Evolutionary conservation across 2,329 filamentous ascomycete genomes (phyloP).

Genomic region (Chalaropsis ovoidea): DNA sequence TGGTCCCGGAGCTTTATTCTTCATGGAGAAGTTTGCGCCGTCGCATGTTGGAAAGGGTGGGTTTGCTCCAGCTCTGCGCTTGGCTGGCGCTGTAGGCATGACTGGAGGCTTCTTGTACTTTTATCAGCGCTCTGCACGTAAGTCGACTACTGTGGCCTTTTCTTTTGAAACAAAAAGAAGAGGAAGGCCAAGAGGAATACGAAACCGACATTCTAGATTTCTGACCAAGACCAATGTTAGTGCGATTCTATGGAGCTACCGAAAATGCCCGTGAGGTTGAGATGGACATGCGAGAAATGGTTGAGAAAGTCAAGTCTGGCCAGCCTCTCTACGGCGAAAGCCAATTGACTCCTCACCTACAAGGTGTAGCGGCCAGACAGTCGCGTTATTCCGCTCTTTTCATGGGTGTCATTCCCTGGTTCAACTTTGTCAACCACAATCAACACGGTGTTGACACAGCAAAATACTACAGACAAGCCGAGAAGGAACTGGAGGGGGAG

Average conservation of each 20-base stretch:
- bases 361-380: conserved; percentile 85
- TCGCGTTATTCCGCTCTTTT: conserved; percentile 83
- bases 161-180: neutral
- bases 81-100: conserved; percentile 61
- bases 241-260: conserved; percentile 88
- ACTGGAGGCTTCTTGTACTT: conserved; percentile 73
- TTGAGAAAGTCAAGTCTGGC: conserved; percentile 85
- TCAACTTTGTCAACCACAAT: conserved; percentile 96
- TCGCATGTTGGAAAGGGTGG: conserved; percentile 74
- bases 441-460: conserved; percentile 95
- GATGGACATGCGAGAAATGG: conserved; percentile 98
- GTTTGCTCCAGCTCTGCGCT: conserved; percentile 72
- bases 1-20: conserved; percentile 61
- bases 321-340: conserved; percentile 80
- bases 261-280: conserved; percentile 89
- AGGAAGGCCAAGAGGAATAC: too few relatives aligned
- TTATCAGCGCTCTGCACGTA: conserved; percentile 77
- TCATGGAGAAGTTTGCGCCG: conserved; percentile 76
- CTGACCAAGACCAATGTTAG: conserved; percentile 38
- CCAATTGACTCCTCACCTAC: conserved; percentile 72
- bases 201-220: neutral
- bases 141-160: conserved; percentile 32
- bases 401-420: conserved; percentile 80
- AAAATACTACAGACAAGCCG: conserved; percentile 95
- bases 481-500: conserved; percentile 84